Evolutionary conservation across 2,329 filamentous ascomycete species (phyloP).

Genomic region (Didymellaceae sp.): DNA sequence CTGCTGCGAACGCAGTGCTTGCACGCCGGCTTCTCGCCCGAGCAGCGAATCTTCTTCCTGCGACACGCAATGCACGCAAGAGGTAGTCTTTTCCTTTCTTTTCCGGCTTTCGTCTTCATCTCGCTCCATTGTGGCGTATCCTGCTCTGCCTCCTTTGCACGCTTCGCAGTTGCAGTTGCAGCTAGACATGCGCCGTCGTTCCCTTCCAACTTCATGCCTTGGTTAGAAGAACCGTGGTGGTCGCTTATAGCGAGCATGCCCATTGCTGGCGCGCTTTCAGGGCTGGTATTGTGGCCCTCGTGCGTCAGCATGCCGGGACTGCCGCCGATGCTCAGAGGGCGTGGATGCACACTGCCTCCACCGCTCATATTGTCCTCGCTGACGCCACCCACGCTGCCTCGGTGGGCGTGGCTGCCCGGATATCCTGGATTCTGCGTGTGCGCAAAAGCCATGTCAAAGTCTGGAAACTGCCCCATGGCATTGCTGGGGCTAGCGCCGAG

Average conservation of each 20-base stretch:
- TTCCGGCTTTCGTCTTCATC: conserved; percentile 74
- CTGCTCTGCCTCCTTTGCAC: conserved; percentile 39
- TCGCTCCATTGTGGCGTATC: conserved; percentile 58
- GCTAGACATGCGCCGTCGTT: conserved; percentile 36
- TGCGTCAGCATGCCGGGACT: conserved; percentile 36
- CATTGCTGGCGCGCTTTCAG: conserved; percentile 43
- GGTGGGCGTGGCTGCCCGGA: conserved; percentile 27
- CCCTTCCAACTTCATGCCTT: conserved; percentile 36
- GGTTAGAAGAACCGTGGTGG: conserved; percentile 33
- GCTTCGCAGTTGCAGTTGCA: conserved; percentile 31
- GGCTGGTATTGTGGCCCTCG: conserved; percentile 45
- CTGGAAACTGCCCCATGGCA: conserved; percentile 41
- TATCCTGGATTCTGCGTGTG: conserved; percentile 30
- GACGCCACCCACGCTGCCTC: conserved; percentile 39
- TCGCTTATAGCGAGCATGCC: conserved; percentile 42
- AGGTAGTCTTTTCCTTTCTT: conserved; percentile 90
- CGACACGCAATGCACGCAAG: conserved; percentile 95
- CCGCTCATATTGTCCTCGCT: conserved; percentile 44
- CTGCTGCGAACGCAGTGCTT: conserved; percentile 93
- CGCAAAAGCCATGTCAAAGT: conserved; percentile 41
- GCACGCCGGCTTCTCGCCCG: conserved; percentile 95
- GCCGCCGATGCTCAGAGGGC: conserved; percentile 41
- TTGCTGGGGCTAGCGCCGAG: conserved; percentile 25
- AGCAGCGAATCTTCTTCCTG: conserved; percentile 97
- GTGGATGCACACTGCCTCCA: conserved; percentile 35